phyloP scores from a whole-genome alignment of 2,329 filamentous ascomycete genomes.

The Aspergillus glaucus region DNA sequence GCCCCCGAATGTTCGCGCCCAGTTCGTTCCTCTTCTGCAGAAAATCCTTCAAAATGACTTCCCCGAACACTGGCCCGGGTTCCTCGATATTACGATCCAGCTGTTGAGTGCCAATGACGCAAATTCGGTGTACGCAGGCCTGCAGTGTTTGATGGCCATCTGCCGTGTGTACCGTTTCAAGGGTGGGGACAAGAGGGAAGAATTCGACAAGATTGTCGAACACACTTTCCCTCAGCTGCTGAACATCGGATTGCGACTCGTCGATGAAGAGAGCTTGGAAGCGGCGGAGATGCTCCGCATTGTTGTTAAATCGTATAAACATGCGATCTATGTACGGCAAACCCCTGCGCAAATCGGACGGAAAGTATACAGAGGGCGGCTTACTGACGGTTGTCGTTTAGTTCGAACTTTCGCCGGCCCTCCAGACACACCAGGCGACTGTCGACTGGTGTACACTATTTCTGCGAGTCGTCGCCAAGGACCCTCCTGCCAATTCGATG shows the following conservation, averaged over 20 bases:
- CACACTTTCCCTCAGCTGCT: slow-evolving; percentile 83
- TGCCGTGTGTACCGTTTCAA: slow-evolving; percentile 96
- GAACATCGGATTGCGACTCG: slow-evolving; percentile 77
- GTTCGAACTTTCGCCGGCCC: slow-evolving; percentile 76
- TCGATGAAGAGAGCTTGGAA: slow-evolving; percentile 86
- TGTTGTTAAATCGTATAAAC: slow-evolving; percentile 94
- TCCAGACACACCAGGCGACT: slow-evolving; percentile 75
- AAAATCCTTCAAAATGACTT: slow-evolving; percentile 96
- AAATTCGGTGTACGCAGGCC: slow-evolving; percentile 79
- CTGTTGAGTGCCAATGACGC: slow-evolving; percentile 82
- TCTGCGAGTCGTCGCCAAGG: slow-evolving; percentile 79
- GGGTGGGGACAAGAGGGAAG: slow-evolving; percentile 68
- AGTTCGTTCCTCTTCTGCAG: slow-evolving; percentile 89
- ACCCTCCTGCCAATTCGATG: slow-evolving; percentile 72
- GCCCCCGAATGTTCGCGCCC: slow-evolving; percentile 74
- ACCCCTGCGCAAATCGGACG: neutral
- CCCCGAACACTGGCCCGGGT: slow-evolving; percentile 86
- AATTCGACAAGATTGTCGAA: slow-evolving; percentile 93
- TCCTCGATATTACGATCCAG: slow-evolving; percentile 86
- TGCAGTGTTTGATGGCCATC: slow-evolving; percentile 90
- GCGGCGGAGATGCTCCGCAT: slow-evolving; percentile 95
- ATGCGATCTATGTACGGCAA: slow-evolving; percentile 80
- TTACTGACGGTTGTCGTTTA: slow-evolving; percentile 38
- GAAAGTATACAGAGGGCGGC: slow-evolving; percentile 6
- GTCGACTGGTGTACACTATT: slow-evolving; percentile 97